Base-by-base conservation (phyloP, 352 stramenopile species). In the Pythium aquatile region DNA sequence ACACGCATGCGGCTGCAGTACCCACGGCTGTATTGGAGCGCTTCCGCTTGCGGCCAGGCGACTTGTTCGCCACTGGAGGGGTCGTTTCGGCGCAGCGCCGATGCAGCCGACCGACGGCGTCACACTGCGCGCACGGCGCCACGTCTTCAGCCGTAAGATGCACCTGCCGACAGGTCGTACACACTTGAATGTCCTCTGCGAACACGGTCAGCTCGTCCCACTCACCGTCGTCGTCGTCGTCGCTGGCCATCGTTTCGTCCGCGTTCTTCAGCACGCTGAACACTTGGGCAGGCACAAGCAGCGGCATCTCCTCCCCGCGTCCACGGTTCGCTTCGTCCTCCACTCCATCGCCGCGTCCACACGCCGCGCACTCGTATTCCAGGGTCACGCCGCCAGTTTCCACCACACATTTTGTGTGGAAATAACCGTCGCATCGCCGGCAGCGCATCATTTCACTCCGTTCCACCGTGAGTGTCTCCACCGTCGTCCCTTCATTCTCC, bases 111-210 rank as follows among this genome's bases (percentile, higher is more conserved):
- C 39, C 32, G 1, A 62, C 5, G 7, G 52, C 35, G 14, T 69
- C 61, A 56, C 83, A 89, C 28, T 68, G 72, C 2, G 37, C 55
- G 48, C 81, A 89, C 0, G 30, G 67, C 14, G 13, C 58, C 33
- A 40, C 61, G 7, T 92, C 78, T 7, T 60, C 61, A 0, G 56
- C 14, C 5, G n/a, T 51, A 54, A 92, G 72, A 47, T 83, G 65
- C 51, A 89, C 70, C 46, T 90, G 79, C 39, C 79, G 70, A 51
- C 83, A 92, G 4, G 69, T 74, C 33, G 63, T 72, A 53, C 83
- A 90, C 16, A 90, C 72, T 33, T 87, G 73, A 54, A 92, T 56
- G 1, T 63, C 44, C 47, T 74, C 72, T 0, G 73, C 74, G 14
- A 87, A 68, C 28, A 87, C 66, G 40, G 54, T 56, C 75, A 75